Evolutionary conservation across 2,329 filamentous ascomycete species (phyloP), one percentile per base, ranked within the genome.

Genomic region (Parafenestella ontariensis): DNA sequence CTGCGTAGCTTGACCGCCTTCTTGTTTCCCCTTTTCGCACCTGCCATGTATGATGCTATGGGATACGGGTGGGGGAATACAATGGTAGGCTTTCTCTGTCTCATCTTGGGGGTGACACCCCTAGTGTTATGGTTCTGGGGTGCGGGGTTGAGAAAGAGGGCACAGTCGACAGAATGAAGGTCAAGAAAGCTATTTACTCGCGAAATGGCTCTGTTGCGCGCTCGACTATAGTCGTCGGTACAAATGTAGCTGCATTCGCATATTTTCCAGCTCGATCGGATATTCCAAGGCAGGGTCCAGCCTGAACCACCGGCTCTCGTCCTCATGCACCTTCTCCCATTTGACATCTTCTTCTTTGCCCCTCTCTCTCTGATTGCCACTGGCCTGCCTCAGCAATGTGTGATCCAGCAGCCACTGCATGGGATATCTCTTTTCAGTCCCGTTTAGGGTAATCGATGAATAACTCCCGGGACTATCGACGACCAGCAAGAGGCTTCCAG

Each of bases 401-500:
- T 95, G 90, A 67, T 97, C 89, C 2, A 99, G 80, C 15, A 99
- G 79, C 88, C 92, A 97, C 66, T 91, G 89, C 92, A 97, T 98
- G 0, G 94, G 94, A 71, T 98, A 98, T 57, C 84, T 87, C 84
- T 84, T 83, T 59, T 83, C 70, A 2, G 76, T 63, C 0, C 76
- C 77, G 23, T 78, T 78, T 0, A 97, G 75, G 0, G 85, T 85
- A 3, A 96, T 84, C 52, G 92, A 91, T 0, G 93, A 95, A 76
- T 98, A 98, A 75, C 89, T 96, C 0, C 95, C 95, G 0, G 95
- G 92, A 64, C 92, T 96, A 74, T 99, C 94, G 3, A 97, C 88
- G 2, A 98, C 90, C 0, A 98, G 83, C 1, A 98, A 79, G 34
- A 94, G 74, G 2, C 91, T 85, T 0, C 86, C 88, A 0, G 79